Evolutionary conservation across 192 early-diverging fungal species (phyloP).

Genomic region (Phycomyces blakesleeanus): DNA sequence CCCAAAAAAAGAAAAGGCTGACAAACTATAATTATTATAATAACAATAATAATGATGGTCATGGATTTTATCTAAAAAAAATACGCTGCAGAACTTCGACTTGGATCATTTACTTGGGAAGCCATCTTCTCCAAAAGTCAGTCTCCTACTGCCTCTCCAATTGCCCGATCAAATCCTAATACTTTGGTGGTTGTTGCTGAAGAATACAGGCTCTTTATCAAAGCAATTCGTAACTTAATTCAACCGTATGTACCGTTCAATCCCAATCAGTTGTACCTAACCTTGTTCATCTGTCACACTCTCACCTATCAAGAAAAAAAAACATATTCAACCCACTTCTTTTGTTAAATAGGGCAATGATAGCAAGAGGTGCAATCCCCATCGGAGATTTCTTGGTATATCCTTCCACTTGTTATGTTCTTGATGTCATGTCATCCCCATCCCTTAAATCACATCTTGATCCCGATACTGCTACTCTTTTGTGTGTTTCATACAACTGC

Average conservation of each 20-base stretch:
- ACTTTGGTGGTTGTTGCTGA: not conserved
- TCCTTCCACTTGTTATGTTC: not conserved
- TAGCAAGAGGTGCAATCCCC: slow-evolving; percentile 5
- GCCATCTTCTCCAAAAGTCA: slow-evolving; percentile 7
- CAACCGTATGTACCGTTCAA: slow-evolving; percentile 3
- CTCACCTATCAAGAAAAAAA: too few species aligned
- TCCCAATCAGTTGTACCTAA: too few species aligned
- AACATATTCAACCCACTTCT: too few species aligned
- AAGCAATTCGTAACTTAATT: slow-evolving; percentile 21
- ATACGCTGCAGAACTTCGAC: slow-evolving; percentile 8
- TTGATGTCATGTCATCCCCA: not conserved
- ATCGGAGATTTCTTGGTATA: slow-evolving; percentile 24
- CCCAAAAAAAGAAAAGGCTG: too few species aligned
- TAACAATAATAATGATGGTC: too few species aligned
- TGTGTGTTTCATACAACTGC: slow-evolving; percentile 14
- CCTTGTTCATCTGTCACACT: too few species aligned
- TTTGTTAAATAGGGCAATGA: slow-evolving; percentile 10
- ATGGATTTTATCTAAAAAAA: too few species aligned
- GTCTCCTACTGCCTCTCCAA: slow-evolving; percentile 16
- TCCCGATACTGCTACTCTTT: not conserved
- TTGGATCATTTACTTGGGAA: slow-evolving; percentile 24
- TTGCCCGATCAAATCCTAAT: slow-evolving; percentile 5
- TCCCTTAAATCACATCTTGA: not conserved
- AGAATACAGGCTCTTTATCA: slow-evolving; percentile 23
- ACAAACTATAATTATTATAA: too few species aligned